Base-by-base conservation (phyloP, 257 asterid species). In the Lavandula angustifolia region DNA sequence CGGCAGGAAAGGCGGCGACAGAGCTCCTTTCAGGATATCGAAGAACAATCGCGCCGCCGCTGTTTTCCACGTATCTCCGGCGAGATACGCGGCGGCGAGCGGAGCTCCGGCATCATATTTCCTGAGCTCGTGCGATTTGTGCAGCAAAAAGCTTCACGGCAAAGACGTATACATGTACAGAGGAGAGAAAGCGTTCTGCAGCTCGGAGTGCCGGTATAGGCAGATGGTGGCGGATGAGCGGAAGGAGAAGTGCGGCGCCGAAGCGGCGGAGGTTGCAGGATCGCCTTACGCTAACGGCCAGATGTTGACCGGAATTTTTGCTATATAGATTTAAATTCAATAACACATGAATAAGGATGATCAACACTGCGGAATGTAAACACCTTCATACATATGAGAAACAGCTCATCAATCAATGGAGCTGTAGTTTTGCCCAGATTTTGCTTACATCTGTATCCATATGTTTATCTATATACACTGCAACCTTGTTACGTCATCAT, bases 181-280 rank as follows among this genome's bases (percentile, higher is more conserved):
- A 81, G 95, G 96, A 5, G 96, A 88, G 59, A 88, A 79, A 62
- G 92, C 85, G 8, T 88, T 88, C 50, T 88, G 96, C 67, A 88
- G 96, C 60, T 42, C 79, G n/a, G 96, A 88, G 86, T 88, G 95
- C 48, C 74, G 92, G 14, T 78, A 72, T 74, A 70, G 70, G 72
- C 88, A 88, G 12, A 84, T 88, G 17, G 79, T 72, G 74, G 17
- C 54, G 52, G 96, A 88, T 10, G 92, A 88, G 66, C 79, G 78
- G 43, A 89, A 82, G 22, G 91, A 82, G 22, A 84, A 84, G 68
- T 73, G 86, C 62, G 68, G 81, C 60, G 50, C 80, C 4, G 84
- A 80, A 41, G 82, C 77, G 33, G 88, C 78, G 14, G 66, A 61
- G 9, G 79, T 74, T 54, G 76, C 87, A 16, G 69, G 69, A 31